Base-by-base conservation (phyloP, 495 filamentous ascomycete genomes). In the Xylaria nigripes region DNA sequence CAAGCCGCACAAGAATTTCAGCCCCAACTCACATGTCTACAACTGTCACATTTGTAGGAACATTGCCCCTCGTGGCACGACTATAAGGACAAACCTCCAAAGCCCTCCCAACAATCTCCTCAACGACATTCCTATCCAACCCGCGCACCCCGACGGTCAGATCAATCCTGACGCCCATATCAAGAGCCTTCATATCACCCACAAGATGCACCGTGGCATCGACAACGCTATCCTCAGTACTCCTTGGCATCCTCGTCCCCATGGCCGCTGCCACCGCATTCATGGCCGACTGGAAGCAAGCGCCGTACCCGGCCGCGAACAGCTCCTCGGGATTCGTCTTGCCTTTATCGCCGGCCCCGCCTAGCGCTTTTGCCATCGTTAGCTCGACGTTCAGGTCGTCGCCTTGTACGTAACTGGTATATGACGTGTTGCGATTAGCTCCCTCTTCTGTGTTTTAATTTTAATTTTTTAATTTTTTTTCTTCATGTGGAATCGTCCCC, bases 241-340 rank as follows among this genome's bases (percentile, higher is more conserved):
- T 18, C 7, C 6, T n/a, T 1, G 54, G 54, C 54, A 56, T 56
- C 29, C n/a, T 44, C 16, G n/a, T 30, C 40, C 47, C 25, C 47
- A 50, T 9, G 27, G 47, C 34, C 10, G 54, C 12, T 41, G 54
- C 54, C 3, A 23, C 42, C 13, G 46, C 54, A 16, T 56, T 56
- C 54, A 56, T 56, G 40, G 54, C 47, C 9, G 47, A 36, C 47
- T 56, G 54, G 46, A 56, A 50, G 22, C 54, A 56, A 2, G 54
- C 54, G 12, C 54, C 54, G 41, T 56, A 56, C 2, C 54, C 54
- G 6, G 54, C 54, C 22, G 54, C 54, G 48, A 56, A 56, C 18
- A 56, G 47, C 41, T 56, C 54, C 41, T 56, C 54, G 3, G 54
- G 54, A 10, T 56, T 56, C 40, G 54, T 56, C 54, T 50, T 50